A percentile compares a stretch with the other conserved stretches of the same genome.
Evolutionary conservation across 345 rosid genomes (phyloP).

Genomic region (Moringa oleifera): DNA sequence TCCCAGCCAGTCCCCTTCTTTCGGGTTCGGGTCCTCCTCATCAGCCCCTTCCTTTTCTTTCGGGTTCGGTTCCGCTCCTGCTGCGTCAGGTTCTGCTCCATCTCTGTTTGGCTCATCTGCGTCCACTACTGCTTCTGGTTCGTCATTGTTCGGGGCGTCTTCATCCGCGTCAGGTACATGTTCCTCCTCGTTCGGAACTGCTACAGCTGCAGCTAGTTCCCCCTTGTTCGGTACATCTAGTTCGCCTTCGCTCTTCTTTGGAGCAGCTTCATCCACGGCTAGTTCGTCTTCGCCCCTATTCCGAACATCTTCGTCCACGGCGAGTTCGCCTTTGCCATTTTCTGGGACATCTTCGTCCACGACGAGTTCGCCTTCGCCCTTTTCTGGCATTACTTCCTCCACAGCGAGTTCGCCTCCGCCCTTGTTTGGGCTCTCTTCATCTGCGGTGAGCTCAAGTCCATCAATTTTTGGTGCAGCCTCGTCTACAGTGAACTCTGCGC

Average conservation of each 20-base stretch:
- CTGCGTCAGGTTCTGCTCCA: conserved; percentile 19
- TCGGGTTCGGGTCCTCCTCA: conserved; percentile 24
- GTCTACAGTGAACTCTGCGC: background rate
- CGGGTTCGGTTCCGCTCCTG: conserved; percentile 22
- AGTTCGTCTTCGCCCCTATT: conserved; percentile 5
- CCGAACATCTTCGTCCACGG: conserved; percentile 12
- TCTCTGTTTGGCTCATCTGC: conserved; percentile 29
- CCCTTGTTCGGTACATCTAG: background rate
- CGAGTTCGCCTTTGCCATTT: conserved; percentile 2
- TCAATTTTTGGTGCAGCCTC: conserved; percentile 18
- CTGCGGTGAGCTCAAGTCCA: conserved; percentile 19
- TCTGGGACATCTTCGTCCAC: conserved; percentile 16
- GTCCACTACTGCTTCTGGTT: conserved; percentile 20
- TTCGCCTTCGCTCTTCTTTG: conserved; percentile 17
- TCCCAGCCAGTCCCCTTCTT: conserved; percentile 22
- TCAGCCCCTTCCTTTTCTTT: conserved; percentile 21
- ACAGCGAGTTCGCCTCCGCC: conserved; percentile 11
- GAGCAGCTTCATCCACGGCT: conserved; percentile 14
- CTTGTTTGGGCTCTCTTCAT: conserved; percentile 18
- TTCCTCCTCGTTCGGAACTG: conserved; percentile 19
- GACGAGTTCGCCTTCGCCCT: conserved; percentile 4
- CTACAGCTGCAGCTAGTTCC: conserved; percentile 18
- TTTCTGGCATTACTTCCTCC: conserved; percentile 15
- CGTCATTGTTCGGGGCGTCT: conserved; percentile 26
- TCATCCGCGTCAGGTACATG: conserved; percentile 13